Conservation (phyloP, 495 filamentous ascomycete genomes). For the Margaritispora aquatica region DNA sequence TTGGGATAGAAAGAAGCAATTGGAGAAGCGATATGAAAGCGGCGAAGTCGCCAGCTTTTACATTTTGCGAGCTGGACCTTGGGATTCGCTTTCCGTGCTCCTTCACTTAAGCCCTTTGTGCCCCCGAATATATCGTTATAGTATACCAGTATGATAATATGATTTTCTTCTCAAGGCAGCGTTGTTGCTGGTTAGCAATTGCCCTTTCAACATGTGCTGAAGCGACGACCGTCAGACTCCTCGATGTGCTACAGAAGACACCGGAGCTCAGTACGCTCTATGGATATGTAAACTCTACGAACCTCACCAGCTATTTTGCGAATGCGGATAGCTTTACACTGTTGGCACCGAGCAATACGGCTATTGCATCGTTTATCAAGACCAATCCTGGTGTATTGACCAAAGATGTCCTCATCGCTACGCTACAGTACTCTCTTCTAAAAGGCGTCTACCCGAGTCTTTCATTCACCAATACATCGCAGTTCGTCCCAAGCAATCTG, state of each 20-base stretch:
- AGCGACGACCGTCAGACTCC: not conserved
- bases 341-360: constrained; percentile 2
- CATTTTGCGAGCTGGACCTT: not conserved
- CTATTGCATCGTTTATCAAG: not conserved
- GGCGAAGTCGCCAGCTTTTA: not conserved
- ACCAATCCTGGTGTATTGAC: not conserved
- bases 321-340: not conserved
- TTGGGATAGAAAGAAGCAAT: no score
- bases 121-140: no score
- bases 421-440: constrained; percentile 1
- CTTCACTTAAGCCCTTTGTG: no score
- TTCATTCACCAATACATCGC: not conserved
- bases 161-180: not conserved
- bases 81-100: no score
- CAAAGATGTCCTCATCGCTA: not conserved
- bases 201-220: not conserved
- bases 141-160: not conserved
- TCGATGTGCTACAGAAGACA: not conserved
- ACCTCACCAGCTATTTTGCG: not conserved
- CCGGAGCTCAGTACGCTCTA: constrained; percentile 2
- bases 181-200: not conserved
- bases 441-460: constrained; percentile 1
- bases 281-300: not conserved
- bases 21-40: no score
- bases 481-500: constrained; percentile 1